A percentile compares a stretch with the other conserved stretches of the same genome.
phyloP scores from a whole-genome alignment of 345 rosid genomes.

The Dipteronia dyeriana region DNA sequence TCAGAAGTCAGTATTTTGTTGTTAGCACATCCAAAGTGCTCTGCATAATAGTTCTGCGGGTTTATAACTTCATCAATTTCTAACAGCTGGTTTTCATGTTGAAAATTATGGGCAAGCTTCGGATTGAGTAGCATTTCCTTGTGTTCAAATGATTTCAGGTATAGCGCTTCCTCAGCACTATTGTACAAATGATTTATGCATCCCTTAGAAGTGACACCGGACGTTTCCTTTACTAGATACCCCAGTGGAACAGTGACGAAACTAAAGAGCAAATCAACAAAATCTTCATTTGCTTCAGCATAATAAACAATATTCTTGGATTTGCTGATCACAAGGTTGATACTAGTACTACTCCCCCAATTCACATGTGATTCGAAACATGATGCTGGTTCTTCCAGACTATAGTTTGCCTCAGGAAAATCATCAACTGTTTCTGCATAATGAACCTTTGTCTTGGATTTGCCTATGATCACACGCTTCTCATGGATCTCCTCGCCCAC shows the following conservation, averaged over 20 bases:
- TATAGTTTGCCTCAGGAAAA: too few species aligned
- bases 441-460: too few species aligned
- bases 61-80: background rate
- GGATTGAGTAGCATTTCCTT: slow-evolving; percentile 19
- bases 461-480: too few species aligned
- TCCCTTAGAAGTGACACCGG: background rate
- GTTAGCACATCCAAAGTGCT: too few species aligned
- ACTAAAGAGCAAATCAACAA: slow-evolving; percentile 28
- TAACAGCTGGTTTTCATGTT: slow-evolving; percentile 4
- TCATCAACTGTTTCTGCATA: too few species aligned
- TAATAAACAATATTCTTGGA: slow-evolving; percentile 21
- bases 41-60: background rate
- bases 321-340: slow-evolving; percentile 28
- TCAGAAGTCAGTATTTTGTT: too few species aligned
- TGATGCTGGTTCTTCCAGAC: background rate
- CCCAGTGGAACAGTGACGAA: slow-evolving; percentile 37
- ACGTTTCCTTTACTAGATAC: slow-evolving; percentile 11
- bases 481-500: background rate
- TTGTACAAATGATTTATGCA: slow-evolving; percentile 16
- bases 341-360: background rate
- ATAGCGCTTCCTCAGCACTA: background rate
- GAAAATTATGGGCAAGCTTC: slow-evolving; percentile 8
- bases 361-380: background rate
- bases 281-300: slow-evolving; percentile 25
- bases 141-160: background rate